A percentile compares a stretch with the other conserved stretches of the same genome.
Conservation (phyloP, 495 filamentous ascomycete species). For the Aspergillus cristatus region DNA sequence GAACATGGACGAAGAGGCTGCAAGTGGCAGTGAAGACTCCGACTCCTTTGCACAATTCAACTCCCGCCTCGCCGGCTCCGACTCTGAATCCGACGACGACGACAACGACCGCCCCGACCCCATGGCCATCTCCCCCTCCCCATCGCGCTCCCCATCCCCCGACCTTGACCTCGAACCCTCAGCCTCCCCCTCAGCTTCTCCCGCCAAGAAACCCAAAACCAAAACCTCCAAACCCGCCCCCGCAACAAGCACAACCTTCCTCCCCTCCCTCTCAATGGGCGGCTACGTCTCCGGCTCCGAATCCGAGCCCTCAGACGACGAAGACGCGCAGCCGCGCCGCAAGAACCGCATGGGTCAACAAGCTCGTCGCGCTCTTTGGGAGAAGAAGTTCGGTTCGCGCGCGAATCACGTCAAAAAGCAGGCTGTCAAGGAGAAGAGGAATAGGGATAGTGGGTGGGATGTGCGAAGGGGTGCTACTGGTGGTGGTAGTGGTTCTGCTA, state of each 20-base stretch:
- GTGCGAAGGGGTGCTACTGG: slow-evolving; percentile 32
- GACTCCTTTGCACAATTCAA: slow-evolving; percentile 34
- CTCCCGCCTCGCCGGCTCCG: slow-evolving; percentile 42
- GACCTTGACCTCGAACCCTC: slow-evolving; percentile 1
- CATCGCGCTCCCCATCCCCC: slow-evolving; percentile 22
- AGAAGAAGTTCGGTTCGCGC: slow-evolving; percentile 76
- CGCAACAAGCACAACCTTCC: slow-evolving; percentile 61
- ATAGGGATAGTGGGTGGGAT: slow-evolving; percentile 43
- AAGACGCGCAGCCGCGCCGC: slow-evolving; percentile 30
- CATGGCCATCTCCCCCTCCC: slow-evolving; percentile 26
- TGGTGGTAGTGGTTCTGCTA: slow-evolving; percentile 10
- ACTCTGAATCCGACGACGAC: slow-evolving; percentile 38
- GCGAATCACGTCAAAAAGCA: slow-evolving; percentile 61
- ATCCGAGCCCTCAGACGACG: slow-evolving; percentile 29
- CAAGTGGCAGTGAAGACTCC: no score
- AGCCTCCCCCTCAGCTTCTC: slow-evolving; percentile 22
- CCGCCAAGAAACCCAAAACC: slow-evolving; percentile 36
- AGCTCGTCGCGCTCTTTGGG: slow-evolving; percentile 75
- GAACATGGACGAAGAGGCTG: slow-evolving; percentile 19
- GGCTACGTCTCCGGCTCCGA: slow-evolving; percentile 92
- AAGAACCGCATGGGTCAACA: slow-evolving; percentile 90
- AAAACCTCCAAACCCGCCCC: slow-evolving; percentile 19
- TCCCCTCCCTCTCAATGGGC: slow-evolving; percentile 75
- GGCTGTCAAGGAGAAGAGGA: slow-evolving; percentile 16
- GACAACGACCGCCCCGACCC: slow-evolving; percentile 19